Evolutionary conservation across 1,284 basidiomycete species (phyloP).

Genomic region (Anthracocystis setariae): DNA sequence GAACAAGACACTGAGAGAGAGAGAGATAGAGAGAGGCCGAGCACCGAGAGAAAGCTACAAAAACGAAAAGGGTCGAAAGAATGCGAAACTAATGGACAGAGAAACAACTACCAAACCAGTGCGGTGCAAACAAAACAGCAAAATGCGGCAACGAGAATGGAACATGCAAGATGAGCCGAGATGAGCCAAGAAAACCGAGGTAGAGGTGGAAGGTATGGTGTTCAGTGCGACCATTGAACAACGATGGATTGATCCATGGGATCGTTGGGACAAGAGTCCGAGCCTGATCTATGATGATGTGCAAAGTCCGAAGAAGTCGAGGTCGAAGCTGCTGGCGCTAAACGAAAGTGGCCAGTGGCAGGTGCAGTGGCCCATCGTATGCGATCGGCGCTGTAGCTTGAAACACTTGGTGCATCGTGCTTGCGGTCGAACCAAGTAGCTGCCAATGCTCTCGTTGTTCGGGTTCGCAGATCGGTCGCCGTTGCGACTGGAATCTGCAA

Average conservation of each 20-base stretch:
- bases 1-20: not conserved
- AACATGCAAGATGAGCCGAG: not conserved
- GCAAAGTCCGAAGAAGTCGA: slow-evolving; percentile 1
- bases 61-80: not conserved
- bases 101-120: slow-evolving; percentile 7
- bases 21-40: no score
- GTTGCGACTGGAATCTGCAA: slow-evolving; percentile 22
- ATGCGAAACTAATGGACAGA: not conserved
- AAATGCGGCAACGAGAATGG: not conserved
- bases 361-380: slow-evolving; percentile 36
- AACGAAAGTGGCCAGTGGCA: slow-evolving; percentile 6
- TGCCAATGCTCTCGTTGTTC: slow-evolving; percentile 11
- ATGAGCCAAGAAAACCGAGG: not conserved
- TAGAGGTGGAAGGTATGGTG: not conserved
- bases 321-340: slow-evolving; percentile 7
- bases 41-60: not conserved
- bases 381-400: slow-evolving; percentile 16
- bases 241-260: slow-evolving; percentile 23
- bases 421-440: slow-evolving; percentile 28
- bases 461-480: slow-evolving; percentile 1
- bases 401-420: not conserved
- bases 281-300: slow-evolving; percentile 1
- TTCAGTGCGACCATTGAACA: slow-evolving; percentile 38
- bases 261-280: slow-evolving; percentile 8
- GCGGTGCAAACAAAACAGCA: slow-evolving; percentile 2